These are phyloP conservation scores for Skeletonema tropicum DNA, from an alignment of 108 stramenopile species.

Conservation along the genomic window DNA sequence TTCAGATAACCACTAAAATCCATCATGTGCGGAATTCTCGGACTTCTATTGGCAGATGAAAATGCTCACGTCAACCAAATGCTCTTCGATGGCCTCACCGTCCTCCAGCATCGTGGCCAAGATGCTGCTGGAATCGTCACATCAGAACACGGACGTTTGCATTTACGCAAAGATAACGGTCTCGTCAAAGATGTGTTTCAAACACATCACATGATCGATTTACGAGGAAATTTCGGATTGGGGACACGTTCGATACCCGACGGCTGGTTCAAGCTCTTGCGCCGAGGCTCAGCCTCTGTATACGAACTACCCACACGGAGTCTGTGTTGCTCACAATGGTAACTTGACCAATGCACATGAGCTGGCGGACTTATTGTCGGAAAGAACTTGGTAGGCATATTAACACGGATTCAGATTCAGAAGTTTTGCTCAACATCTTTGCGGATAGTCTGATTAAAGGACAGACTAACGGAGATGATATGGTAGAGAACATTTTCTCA, in stretches of 20 bases:
- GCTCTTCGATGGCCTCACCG: conserved; percentile 96
- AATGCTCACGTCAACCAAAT: conserved; percentile 90
- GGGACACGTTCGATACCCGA: conserved; percentile 99
- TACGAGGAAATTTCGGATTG: conserved; percentile 91
- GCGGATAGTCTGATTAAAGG: conserved; percentile 87
- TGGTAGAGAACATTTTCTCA: conserved; percentile 72
- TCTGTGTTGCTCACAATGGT: conserved; percentile 98
- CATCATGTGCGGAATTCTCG: conserved; percentile 93
- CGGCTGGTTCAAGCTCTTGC: conserved; percentile 87
- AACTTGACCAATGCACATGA: conserved; percentile 94
- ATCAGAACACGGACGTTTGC: conserved; percentile 80
- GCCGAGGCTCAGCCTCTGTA: conserved; percentile 97
- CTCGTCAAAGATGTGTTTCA: conserved; percentile 97
- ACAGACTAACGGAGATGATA: conserved; percentile 36
- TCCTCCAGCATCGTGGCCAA: conserved; percentile 99
- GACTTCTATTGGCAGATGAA: conserved; percentile 84
- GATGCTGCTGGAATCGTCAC: conserved; percentile 99
- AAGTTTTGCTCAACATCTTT: conserved; percentile 95
- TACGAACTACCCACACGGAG: conserved; percentile 97
- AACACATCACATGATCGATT: conserved; percentile 91
- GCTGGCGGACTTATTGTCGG: conserved; percentile 60
- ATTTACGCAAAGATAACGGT: conserved; percentile 96
- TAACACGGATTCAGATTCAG: conserved; percentile 98
- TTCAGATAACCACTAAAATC: not conserved
- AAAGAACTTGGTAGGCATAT: conserved; percentile 78